Conservation (phyloP, 176 grass and related monocot genomes). For the maize (Zea mays) region Zm-B73-REFERENCE-NAM-5.0 NC_050099.1:150564501-150565000, state of each 20-base stretch:
- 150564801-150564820: background rate
- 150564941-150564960: constrained; percentile 10
- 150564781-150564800: background rate
- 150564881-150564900: background rate
- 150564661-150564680: background rate
- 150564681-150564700: background rate
- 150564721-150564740: background rate
- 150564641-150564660: background rate
- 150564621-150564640: background rate
- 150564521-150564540: too few species aligned
- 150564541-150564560: too few species aligned
- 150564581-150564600: background rate
- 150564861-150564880: background rate
- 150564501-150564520: too few species aligned
- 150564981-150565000: background rate
- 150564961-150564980: background rate
- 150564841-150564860: background rate
- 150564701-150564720: background rate
- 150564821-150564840: background rate
- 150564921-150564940: background rate
- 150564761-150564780: background rate
- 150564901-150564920: constrained; percentile 4
- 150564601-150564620: constrained; percentile 4
- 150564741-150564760: background rate
- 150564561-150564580: too few species aligned